Evolutionary conservation across 192 early-diverging fungal species (phyloP), one percentile per base, ranked within the genome.

Genomic region (Borealophlyctis nickersoniae): DNA sequence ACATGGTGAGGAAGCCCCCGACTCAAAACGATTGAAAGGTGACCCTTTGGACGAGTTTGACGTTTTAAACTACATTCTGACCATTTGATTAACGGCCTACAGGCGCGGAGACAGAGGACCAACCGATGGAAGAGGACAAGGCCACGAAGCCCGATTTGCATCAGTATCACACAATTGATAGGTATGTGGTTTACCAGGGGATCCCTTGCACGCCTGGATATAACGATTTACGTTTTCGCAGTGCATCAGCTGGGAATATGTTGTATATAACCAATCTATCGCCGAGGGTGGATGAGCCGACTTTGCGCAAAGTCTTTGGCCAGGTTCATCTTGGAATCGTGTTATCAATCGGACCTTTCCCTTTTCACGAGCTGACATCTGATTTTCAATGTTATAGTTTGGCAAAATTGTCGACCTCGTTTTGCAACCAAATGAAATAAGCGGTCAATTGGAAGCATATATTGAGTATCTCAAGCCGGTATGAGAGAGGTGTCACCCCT

Each of bases 331-430:
- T 49, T n/a, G 19, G 1, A 49, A 19, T 19, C 19, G 19, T 49
- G 49, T 49, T 49, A n/a, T 1, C 23, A 26, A 16, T 26, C 0
- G 53, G 0, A 1, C 16, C 1, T 26, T 22, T 22, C 26, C 16
- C 26, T 55, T 24, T 55, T 1, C 53, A 22, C 19, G 0, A 26
- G 22, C 53, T 16, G 26, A 27, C 23, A 1, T 49, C 19, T 23
- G 19, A 49, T n/a, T 23, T 49, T 19, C 23, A 23, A 24, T 2
- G 16, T 3, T 28, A n/a, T 33, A 61, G 53, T 73, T 52, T 56
- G 73, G 79, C 36, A 32, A 36, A 3, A 69, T 79, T 30, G 57
- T 81, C n/a, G 80, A 82, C 53, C 59, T 79, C 39, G 66, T 62
- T 53, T 16, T 82, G 0, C 52, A 72, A 50, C 58, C 72, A 32